Percentiles rank a stretch among this genome's conserved stretches.
Evolutionary conservation across 2,329 filamentous ascomycete genomes (phyloP).

Genomic region (Hymenoscyphus occultus): DNA sequence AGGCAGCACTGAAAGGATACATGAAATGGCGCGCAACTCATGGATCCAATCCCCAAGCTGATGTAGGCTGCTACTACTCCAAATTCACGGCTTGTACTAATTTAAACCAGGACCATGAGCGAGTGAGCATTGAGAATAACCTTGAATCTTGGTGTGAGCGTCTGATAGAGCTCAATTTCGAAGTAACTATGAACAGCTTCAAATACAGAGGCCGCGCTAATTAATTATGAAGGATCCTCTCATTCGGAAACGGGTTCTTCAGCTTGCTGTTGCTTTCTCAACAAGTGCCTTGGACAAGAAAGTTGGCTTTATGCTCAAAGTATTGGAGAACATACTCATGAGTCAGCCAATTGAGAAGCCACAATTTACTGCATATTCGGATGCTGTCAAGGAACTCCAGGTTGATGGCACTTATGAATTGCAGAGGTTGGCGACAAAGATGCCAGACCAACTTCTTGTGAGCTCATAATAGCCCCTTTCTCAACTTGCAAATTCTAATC

Average conservation of each 20-base stretch:
- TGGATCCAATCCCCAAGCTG: constrained; percentile 49
- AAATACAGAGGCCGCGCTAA: constrained; percentile 35
- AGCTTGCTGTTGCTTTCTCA: constrained; percentile 80
- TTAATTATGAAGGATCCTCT: constrained; percentile 59
- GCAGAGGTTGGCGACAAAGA: constrained; percentile 82
- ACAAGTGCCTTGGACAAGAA: constrained; percentile 76
- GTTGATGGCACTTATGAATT: constrained; percentile 81
- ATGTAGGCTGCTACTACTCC: constrained; percentile 22
- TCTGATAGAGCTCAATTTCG: constrained; percentile 67
- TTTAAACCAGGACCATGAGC: constrained; percentile 44
- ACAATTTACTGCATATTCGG: constrained; percentile 71
- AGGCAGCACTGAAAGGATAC: constrained; percentile 85
- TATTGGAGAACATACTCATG: constrained; percentile 86
- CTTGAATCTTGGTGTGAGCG: constrained; percentile 71
- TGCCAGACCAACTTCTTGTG: constrained; percentile 79
- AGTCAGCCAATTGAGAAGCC: constrained; percentile 73
- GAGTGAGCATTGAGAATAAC: constrained; percentile 56
- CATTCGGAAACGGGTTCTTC: constrained; percentile 76
- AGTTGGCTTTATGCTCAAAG: constrained; percentile 78
- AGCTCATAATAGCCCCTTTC: constrained; percentile 23
- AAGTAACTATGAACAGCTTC: constrained; percentile 37
- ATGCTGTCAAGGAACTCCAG: constrained; percentile 87
- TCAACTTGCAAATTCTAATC: constrained; percentile 20
- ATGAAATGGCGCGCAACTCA: constrained; percentile 67
- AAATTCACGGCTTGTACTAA: constrained; percentile 23